Conservation (phyloP, 2,329 filamentous ascomycete genomes). For the Apiospora sp. region DNA sequence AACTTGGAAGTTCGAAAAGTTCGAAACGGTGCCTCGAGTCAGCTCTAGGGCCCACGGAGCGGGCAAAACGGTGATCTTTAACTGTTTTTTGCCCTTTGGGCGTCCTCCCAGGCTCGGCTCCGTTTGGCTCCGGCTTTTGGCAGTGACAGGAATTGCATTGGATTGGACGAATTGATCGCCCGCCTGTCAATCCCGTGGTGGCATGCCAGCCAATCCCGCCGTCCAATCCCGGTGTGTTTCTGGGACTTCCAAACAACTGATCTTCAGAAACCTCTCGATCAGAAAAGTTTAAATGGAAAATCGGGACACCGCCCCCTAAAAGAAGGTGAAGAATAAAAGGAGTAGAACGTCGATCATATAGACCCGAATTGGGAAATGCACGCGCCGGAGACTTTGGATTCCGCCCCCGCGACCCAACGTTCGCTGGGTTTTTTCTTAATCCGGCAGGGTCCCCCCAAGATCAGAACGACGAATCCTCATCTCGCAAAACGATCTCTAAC, state of each 20-base stretch:
- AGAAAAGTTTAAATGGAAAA: background rate
- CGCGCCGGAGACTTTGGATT: background rate
- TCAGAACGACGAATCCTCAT: background rate
- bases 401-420: background rate
- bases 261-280: background rate
- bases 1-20: constrained; percentile 20
- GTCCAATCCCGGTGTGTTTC: background rate
- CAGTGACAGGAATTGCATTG: background rate
- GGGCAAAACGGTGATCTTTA: constrained; percentile 7
- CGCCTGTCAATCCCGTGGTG: background rate
- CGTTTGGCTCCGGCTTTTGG: constrained; percentile 3
- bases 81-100: background rate
- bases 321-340: background rate
- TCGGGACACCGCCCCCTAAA: background rate
- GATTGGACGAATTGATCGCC: background rate
- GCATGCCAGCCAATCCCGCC: background rate
- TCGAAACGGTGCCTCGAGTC: constrained; percentile 10
- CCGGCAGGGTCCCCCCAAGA: background rate
- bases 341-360: background rate
- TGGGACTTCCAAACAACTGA: constrained; percentile 1
- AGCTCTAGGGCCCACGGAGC: background rate
- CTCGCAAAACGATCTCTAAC: background rate
- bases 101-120: background rate
- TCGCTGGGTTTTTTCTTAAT: background rate
- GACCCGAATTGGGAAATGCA: background rate